A percentile compares a stretch with the other conserved stretches of the same genome.
These are phyloP conservation scores for bread wheat (Triticum aestivum) DNA, from an alignment of 176 grass and related monocot species.

Conservation along the genomic window IWGSC_CS_RefSeq_v2.1 NC_057805.1:86375309-86375808, in stretches of 20 bases:
- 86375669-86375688: conserved; percentile 49
- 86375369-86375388: not conserved
- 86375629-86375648: conserved; percentile 49
- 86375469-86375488: conserved; percentile 13
- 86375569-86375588: not conserved
- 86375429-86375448: not conserved
- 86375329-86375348: not conserved
- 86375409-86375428: conserved; percentile 21
- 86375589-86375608: conserved; percentile 26
- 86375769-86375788: conserved; percentile 36
- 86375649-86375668: conserved; percentile 33
- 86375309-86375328: not conserved
- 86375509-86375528: not conserved
- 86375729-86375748: conserved; percentile 31
- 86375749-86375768: conserved; percentile 35
- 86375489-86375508: not conserved
- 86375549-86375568: not conserved
- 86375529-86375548: not conserved
- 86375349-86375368: not conserved
- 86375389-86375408: not conserved
- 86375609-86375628: not conserved
- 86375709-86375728: conserved; percentile 42
- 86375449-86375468: not conserved
- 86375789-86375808: conserved; percentile 32
- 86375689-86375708: conserved; percentile 47